phyloP scores from a whole-genome alignment of 495 filamentous ascomycete genomes.

The Acidiella bohemica region DNA sequence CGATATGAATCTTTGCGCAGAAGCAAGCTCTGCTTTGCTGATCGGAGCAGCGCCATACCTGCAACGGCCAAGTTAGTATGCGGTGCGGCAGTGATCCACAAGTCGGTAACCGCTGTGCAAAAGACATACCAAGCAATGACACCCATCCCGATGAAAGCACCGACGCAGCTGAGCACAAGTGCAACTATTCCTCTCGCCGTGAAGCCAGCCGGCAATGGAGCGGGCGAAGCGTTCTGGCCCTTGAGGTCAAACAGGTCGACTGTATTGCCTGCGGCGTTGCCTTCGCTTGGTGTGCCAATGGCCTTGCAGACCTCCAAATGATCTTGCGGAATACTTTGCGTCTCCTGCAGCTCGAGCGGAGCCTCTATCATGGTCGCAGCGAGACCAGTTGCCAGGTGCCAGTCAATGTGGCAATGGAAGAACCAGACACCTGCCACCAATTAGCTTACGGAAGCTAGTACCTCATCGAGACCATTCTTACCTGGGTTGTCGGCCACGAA shows the following conservation, averaged over 20 bases:
- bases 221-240: slow-evolving; percentile 44
- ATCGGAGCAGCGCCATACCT: slow-evolving; percentile 23
- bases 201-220: slow-evolving; percentile 54
- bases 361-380: slow-evolving; percentile 59
- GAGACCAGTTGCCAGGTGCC: slow-evolving; percentile 49
- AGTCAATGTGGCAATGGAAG: slow-evolving; percentile 75
- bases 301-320: slow-evolving; percentile 51
- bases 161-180: slow-evolving; percentile 52
- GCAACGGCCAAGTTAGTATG: neutral
- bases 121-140: slow-evolving; percentile 50
- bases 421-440: slow-evolving; percentile 46
- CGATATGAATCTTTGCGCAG: slow-evolving; percentile 12
- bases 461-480: slow-evolving; percentile 23
- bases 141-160: slow-evolving; percentile 57
- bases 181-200: slow-evolving; percentile 42
- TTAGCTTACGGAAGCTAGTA: no score
- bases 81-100: no score
- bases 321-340: slow-evolving; percentile 45
- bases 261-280: slow-evolving; percentile 68
- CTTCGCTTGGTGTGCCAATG: slow-evolving; percentile 34
- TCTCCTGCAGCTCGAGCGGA: slow-evolving; percentile 48
- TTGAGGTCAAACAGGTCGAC: slow-evolving; percentile 48
- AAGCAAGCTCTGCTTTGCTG: slow-evolving; percentile 13
- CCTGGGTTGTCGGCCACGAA: slow-evolving; percentile 53
- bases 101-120: no score